Evolutionary conservation across 495 filamentous ascomycete genomes (phyloP).

Genomic region (Pyrenopolyporus hunteri): DNA sequence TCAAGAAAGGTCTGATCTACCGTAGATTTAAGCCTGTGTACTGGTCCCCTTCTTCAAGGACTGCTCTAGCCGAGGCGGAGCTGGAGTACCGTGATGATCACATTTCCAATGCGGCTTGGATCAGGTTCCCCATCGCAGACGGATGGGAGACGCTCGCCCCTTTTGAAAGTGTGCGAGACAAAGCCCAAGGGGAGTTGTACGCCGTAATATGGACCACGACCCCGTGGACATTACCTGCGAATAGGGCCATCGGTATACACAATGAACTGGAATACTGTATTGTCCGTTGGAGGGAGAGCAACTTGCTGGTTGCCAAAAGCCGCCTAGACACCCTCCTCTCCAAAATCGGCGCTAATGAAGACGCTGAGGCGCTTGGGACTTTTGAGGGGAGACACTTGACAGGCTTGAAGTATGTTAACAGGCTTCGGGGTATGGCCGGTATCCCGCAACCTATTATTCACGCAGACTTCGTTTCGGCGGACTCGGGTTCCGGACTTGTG

Average conservation of each 20-base stretch:
- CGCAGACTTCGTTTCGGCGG: conserved; percentile 83
- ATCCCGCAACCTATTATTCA: conserved; percentile 71
- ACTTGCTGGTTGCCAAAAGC: conserved; percentile 63
- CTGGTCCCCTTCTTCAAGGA: conserved; percentile 91
- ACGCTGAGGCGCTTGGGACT: conserved; percentile 57
- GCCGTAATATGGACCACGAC: conserved; percentile 97
- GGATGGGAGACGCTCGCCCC: conserved; percentile 52
- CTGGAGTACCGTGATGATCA: conserved; percentile 92
- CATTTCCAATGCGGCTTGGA: conserved; percentile 76
- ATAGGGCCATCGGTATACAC: conserved; percentile 83
- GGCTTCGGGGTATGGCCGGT: conserved; percentile 60
- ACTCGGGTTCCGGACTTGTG: conserved; percentile 89
- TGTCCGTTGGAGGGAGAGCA: conserved; percentile 62
- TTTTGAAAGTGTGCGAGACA: conserved; percentile 41
- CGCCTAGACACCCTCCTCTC: conserved; percentile 58
- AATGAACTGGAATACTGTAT: conserved; percentile 74
- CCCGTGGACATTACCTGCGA: conserved; percentile 96
- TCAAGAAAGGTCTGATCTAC: conserved; percentile 82
- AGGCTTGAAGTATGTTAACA: conserved; percentile 68
- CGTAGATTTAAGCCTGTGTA: conserved; percentile 91
- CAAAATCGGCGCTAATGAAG: conserved; percentile 36
- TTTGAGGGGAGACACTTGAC: conserved; percentile 71
- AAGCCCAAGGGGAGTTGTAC: conserved; percentile 54
- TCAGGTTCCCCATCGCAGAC: conserved; percentile 73
- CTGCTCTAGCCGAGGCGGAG: conserved; percentile 93